These are phyloP conservation scores for Mitragyna speciosa DNA, from an alignment of 257 asterid species.

Conservation along the genomic window DNA sequence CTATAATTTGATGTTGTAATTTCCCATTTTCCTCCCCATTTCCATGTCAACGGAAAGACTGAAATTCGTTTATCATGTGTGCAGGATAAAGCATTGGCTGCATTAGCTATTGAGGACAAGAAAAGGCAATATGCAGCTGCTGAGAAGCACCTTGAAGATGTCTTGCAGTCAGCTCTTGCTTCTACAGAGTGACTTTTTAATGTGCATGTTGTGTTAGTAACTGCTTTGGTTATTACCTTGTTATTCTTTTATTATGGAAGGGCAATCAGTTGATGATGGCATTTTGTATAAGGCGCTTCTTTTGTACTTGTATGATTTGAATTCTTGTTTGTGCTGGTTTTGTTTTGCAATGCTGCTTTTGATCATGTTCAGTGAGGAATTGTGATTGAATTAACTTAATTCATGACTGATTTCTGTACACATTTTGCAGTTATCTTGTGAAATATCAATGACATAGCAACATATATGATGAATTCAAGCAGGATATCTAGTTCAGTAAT, in stretches of 20 bases:
- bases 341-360: not conserved
- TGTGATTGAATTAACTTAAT: not conserved
- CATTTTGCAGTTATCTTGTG: no score
- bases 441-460: no score
- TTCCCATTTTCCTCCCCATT: not conserved
- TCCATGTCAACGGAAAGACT: slow-evolving; percentile 1
- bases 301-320: not conserved
- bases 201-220: not conserved
- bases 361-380: not conserved
- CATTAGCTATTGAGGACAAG: slow-evolving; percentile 94
- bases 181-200: slow-evolving; percentile 45
- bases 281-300: not conserved
- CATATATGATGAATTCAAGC: no score
- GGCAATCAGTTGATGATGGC: not conserved
- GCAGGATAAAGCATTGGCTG: slow-evolving; percentile 98
- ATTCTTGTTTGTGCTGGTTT: not conserved
- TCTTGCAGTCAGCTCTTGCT: slow-evolving; percentile 95
- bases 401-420: not conserved
- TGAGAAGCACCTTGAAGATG: slow-evolving; percentile 96
- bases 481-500: no score
- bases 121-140: slow-evolving; percentile 91
- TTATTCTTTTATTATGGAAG: no score
- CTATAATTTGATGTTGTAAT: not conserved
- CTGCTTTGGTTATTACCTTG: not conserved
- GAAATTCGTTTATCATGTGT: slow-evolving; percentile 12